Evolutionary conservation across 176 grass and related monocot species (phyloP), one percentile per base, ranked within the genome.

Genomic region (Cenchrus purpureus): DNA sequence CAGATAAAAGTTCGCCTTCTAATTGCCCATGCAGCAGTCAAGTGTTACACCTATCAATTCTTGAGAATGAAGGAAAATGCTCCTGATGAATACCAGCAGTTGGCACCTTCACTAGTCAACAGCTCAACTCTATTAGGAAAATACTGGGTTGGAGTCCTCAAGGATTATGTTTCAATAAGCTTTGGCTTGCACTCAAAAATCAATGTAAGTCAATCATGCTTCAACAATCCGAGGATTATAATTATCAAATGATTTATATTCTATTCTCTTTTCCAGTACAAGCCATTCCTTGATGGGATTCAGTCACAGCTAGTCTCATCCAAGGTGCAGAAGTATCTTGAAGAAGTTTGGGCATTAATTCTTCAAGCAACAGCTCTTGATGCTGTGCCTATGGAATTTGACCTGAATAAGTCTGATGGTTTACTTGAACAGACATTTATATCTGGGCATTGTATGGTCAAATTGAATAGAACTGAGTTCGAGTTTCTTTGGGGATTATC

Each of bases 261-360:
- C 40, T 86, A 29, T 86, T 80, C 49, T 79, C 53, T 85, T 53
- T 87, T 53, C 79, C 85, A 98, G 95, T 88, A 98, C 90, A 95
- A 92, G 49, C 91, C 93, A 77, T 98, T 98, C 79, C 91, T 98
- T 91, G 97, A 98, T 86, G 97, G 93, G 12, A 94, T 98, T 85
- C 91, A 98, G 78, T 98, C 90, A 68, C 87, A 85, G 46, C 75
- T 98, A 49, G 93, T 98, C 85, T 98, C 88, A 17, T 91, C 86
- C 56, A 94, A 95, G 94, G 93, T 93, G 65, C 84, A 94, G 54
- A 90, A 92, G 70, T 92, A 88, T 92, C 90, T 98, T 73, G 89
- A 95, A 54, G 93, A 94, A 78, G 82, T 85, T 74, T 98, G 97
- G 97, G 70, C 78, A 78, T 87, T 95, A 75, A 95, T 98, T 87